A percentile compares a stretch with the other conserved stretches of the same genome.
Evolutionary conservation across 768 basidiomycete species (phyloP).

Genomic region (Lentinula sp.): DNA sequence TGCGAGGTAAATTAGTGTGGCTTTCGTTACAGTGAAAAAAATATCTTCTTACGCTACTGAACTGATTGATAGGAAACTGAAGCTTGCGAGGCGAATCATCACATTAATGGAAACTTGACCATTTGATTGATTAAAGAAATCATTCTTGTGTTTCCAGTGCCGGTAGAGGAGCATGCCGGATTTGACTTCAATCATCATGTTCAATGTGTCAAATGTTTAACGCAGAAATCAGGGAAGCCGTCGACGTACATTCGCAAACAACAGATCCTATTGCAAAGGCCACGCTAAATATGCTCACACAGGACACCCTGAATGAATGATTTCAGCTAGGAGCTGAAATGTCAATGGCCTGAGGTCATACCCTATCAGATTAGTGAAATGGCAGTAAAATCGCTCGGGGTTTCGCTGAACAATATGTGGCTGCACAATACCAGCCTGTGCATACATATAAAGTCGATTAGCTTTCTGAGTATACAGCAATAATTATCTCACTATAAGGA

Average conservation of each 20-base stretch:
- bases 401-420: neutral
- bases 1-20: neutral
- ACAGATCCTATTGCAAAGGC: neutral
- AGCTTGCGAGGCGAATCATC: neutral
- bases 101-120: neutral
- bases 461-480: too few species aligned
- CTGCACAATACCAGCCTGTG: neutral
- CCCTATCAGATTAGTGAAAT: neutral
- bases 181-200: neutral
- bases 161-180: neutral
- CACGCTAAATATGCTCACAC: neutral
- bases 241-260: neutral
- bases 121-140: neutral
- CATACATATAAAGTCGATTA: too few species aligned
- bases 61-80: neutral
- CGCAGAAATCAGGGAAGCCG: neutral
- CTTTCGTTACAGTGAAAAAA: neutral
- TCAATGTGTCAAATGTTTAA: neutral
- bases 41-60: neutral
- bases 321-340: too few species aligned
- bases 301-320: neutral
- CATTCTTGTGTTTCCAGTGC: neutral
- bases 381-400: neutral
- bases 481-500: neutral
- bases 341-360: neutral